Evolutionary conservation across 805 yeast genomes (phyloP), one percentile per base, ranked within the genome.

Genomic region (Candida qinlingensis): DNA sequence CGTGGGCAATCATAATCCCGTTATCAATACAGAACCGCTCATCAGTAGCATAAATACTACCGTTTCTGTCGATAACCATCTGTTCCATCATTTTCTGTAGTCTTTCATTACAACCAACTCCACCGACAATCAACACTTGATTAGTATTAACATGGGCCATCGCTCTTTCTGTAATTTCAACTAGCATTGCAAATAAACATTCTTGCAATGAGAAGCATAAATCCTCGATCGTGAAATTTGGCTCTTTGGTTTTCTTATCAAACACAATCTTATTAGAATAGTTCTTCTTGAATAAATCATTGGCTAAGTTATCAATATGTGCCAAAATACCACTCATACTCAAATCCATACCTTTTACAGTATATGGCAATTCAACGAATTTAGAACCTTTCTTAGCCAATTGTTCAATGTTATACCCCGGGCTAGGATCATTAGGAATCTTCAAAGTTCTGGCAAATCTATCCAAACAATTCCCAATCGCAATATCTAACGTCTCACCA

Each of bases 1-100:
- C 98, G 61, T 94, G 99, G 0, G 99, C 99, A 59, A 94, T 94
- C 99, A 94, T 94, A 37, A 92, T 94, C 9, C 99, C 99, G 61
- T 94, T 94, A 64, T 94, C 99, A 40, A 94, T 94, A 68, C 99
- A 94, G 63, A 94, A 92, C 50, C 98, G 70, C 62, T 94, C 98
- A 66, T 94, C 99, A 0, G 99, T 94, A 3, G 99, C 97, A 63
- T 75, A 89, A 4, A 94, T 84, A n/a, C 79, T 75, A 0, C 98
- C 98, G 55, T 83, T 81, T 54, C 99, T 73, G 60, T 91, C 98
- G 41, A 75, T 66, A 25, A 92, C 96, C 99, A 94, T 94, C 41
- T 77, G 68, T n/a, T 77, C 87, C 99, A 94, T 94, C 99, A 94
- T 94, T 58, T 87, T 83, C 64, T 94, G 99, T 51, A 94, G 70